A percentile compares a stretch with the other conserved stretches of the same genome.
phyloP scores from a whole-genome alignment of 2,329 filamentous ascomycete genomes.

The Aureobasidium sp. region DNA sequence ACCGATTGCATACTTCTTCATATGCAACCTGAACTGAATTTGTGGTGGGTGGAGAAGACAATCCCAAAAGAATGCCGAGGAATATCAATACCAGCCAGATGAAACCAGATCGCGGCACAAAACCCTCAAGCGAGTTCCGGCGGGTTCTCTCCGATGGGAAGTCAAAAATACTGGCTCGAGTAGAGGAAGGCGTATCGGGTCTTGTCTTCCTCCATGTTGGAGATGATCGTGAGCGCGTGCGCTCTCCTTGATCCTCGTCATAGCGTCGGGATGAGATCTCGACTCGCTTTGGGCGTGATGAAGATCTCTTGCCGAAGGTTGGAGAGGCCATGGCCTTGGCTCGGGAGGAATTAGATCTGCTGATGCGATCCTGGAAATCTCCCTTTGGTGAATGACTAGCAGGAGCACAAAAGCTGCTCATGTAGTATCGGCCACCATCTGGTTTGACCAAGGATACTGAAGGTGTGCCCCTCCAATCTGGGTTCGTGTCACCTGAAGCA shows the following conservation, averaged over 20 bases:
- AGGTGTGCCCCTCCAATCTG: not conserved
- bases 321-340: not conserved
- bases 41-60: not conserved
- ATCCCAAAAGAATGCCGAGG: not conserved
- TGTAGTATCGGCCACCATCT: not conserved
- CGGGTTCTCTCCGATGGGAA: not conserved
- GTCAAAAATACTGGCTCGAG: not conserved
- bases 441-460: not conserved
- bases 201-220: not conserved
- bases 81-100: not conserved
- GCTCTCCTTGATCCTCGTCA: not conserved
- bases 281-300: not conserved
- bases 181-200: not conserved
- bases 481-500: too few relatives aligned
- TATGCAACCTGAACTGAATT: not conserved
- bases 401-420: not conserved
- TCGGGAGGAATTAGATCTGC: not conserved
- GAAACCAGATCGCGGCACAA: not conserved
- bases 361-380: not conserved
- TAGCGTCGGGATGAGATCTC: not conserved
- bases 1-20: not conserved
- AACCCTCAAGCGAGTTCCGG: not conserved
- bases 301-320: not conserved
- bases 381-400: not conserved
- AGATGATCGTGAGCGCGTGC: not conserved